Evolutionary conservation across 768 basidiomycete genomes (phyloP).

Genomic region (Lactarius pseudohatsudake): DNA sequence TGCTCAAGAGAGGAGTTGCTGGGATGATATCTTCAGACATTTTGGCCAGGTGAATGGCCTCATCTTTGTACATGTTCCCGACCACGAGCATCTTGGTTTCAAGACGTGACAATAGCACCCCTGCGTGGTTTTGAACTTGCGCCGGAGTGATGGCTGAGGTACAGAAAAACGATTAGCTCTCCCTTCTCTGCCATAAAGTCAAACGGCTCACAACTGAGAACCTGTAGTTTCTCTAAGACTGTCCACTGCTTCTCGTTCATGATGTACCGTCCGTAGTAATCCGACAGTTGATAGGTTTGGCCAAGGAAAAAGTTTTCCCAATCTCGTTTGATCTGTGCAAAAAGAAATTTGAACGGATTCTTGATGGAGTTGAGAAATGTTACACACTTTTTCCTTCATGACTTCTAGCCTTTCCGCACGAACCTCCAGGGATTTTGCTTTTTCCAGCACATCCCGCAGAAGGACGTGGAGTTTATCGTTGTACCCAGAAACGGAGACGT

Average conservation of each 20-base stretch:
- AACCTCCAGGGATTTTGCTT: conserved; percentile 61
- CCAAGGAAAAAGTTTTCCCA: conserved; percentile 88
- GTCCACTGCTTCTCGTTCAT: conserved; percentile 74
- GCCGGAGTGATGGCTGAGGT: conserved; percentile 64
- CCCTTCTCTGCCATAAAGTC: background rate
- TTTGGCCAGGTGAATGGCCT: conserved; percentile 71
- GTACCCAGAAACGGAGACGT: conserved; percentile 74
- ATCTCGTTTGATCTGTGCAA: conserved; percentile 61
- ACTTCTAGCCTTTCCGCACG: conserved; percentile 72
- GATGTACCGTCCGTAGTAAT: conserved; percentile 71
- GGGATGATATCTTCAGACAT: conserved; percentile 66
- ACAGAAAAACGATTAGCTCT: conserved; percentile 1
- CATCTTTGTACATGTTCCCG: conserved; percentile 85
- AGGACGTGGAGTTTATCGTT: conserved; percentile 87
- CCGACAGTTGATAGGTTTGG: conserved; percentile 77
- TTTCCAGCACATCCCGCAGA: conserved; percentile 67
- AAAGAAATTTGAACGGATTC: background rate
- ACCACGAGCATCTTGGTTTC: conserved; percentile 71
- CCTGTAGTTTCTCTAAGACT: conserved; percentile 69
- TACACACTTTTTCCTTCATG: conserved; percentile 77
- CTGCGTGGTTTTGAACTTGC: conserved; percentile 65
- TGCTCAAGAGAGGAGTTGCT: conserved; percentile 51
- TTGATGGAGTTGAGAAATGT: conserved; percentile 1
- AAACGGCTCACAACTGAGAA: conserved; percentile 64
- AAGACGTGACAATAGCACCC: conserved; percentile 58